phyloP scores from a whole-genome alignment of 352 stramenopile genomes.

The Phytophthora agathidicida region DNA sequence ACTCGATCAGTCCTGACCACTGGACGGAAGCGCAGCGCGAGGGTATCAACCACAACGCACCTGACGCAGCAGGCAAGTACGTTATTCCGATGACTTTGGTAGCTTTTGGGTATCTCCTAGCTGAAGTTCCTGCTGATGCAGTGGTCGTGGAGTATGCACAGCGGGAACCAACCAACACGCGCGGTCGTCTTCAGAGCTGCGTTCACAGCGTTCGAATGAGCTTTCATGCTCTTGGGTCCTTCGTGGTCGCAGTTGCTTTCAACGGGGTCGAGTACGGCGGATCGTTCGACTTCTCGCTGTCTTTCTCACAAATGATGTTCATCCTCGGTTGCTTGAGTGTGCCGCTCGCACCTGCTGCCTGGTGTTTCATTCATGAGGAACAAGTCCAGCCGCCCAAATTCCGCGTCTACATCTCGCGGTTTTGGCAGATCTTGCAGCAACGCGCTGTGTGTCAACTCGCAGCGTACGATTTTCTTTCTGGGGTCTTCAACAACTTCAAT shows the following conservation, averaged over 20 bases:
- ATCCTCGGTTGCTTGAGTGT: conserved; percentile 7
- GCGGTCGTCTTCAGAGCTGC: conserved; percentile 39
- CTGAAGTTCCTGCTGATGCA: conserved; percentile 49
- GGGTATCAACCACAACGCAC: conserved; percentile 26
- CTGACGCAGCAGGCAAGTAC: conserved; percentile 32
- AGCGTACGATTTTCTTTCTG: conserved; percentile 66
- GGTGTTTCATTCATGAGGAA: neutral
- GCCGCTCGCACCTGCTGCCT: neutral
- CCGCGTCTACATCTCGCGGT: conserved; percentile 26
- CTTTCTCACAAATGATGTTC: conserved; percentile 40
- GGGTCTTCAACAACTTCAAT: conserved; percentile 66
- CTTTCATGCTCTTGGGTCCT: conserved; percentile 32
- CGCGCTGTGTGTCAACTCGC: conserved; percentile 59
- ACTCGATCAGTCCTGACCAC: neutral
- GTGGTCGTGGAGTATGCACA: conserved; percentile 54
- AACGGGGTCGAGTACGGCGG: conserved; percentile 43
- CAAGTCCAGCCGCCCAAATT: neutral
- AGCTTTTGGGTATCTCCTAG: conserved; percentile 45
- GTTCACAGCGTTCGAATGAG: conserved; percentile 42
- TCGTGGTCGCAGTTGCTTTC: conserved; percentile 37
- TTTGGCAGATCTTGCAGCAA: conserved; percentile 54
- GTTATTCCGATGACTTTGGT: conserved; percentile 52
- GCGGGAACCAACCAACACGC: conserved; percentile 37
- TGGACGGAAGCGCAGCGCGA: neutral
- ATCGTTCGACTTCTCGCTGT: conserved; percentile 35